phyloP scores from a whole-genome alignment of 768 basidiomycete species.

The Leccinum boreale region DNA sequence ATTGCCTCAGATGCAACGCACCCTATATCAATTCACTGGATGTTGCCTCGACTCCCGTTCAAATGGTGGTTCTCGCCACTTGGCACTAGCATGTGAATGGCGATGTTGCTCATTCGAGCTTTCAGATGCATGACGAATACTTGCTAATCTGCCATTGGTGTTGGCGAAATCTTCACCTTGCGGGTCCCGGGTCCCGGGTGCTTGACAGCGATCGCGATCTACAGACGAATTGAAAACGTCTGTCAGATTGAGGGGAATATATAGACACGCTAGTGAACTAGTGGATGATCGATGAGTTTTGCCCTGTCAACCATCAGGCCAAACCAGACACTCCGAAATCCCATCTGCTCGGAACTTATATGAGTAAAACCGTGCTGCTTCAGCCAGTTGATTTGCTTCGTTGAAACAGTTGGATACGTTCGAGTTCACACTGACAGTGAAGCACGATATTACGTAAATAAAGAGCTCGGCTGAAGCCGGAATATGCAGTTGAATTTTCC shows the following conservation, averaged over 20 bases:
- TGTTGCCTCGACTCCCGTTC: background rate
- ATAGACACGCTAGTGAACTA: too few relatives aligned
- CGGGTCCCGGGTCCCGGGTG: background rate
- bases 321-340: background rate
- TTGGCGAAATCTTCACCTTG: background rate
- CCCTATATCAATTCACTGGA: background rate
- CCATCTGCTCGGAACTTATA: too few relatives aligned
- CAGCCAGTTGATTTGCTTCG: background rate
- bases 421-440: too few relatives aligned
- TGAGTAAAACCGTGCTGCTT: too few relatives aligned
- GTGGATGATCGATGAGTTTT: too few relatives aligned
- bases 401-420: too few relatives aligned
- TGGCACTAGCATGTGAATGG: background rate
- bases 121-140: background rate
- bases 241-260: background rate
- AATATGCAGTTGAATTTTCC: background rate
- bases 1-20: background rate
- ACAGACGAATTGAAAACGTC: background rate
- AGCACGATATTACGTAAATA: background rate
- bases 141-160: background rate
- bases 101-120: background rate
- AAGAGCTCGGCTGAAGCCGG: background rate
- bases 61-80: background rate
- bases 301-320: background rate
- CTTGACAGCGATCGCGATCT: background rate